phyloP scores from a whole-genome alignment of 2,329 filamentous ascomycete genomes.

The Aspergillus clavatus region DNA sequence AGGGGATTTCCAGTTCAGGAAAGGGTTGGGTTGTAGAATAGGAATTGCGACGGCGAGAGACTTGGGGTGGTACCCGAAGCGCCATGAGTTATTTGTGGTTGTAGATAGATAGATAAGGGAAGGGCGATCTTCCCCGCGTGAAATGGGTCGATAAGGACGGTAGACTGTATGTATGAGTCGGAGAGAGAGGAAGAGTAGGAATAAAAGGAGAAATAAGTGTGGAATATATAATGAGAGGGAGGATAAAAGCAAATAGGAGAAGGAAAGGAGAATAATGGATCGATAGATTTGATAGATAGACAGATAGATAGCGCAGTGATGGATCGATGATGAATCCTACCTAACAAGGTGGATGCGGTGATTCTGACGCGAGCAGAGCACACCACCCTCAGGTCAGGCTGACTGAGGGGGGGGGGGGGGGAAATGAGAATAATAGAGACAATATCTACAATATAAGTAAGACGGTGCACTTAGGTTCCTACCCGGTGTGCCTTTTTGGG shows the following conservation, averaged over 20 bases:
- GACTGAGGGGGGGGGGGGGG: too few species aligned
- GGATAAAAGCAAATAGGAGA: not conserved
- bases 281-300: not conserved
- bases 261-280: not conserved
- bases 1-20: conserved; percentile 24
- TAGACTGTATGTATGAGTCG: not conserved
- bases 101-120: conserved; percentile 2
- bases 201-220: not conserved
- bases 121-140: conserved; percentile 22
- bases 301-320: not conserved
- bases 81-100: conserved; percentile 27
- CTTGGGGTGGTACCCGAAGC: conserved; percentile 36
- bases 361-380: too few species aligned
- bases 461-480: not conserved
- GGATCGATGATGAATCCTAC: conserved; percentile 1
- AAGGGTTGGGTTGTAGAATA: conserved; percentile 27
- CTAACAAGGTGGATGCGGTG: too few species aligned
- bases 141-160: not conserved
- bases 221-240: too few species aligned
- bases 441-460: too few species aligned
- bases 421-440: too few species aligned
- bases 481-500: not conserved
- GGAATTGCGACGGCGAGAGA: conserved; percentile 31
- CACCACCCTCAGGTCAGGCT: too few species aligned
- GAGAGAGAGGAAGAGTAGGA: not conserved